Percentiles rank a stretch among this genome's conserved stretches.
phyloP scores from a whole-genome alignment of 768 basidiomycete species.

The Punctularia strigosozonata region DNA sequence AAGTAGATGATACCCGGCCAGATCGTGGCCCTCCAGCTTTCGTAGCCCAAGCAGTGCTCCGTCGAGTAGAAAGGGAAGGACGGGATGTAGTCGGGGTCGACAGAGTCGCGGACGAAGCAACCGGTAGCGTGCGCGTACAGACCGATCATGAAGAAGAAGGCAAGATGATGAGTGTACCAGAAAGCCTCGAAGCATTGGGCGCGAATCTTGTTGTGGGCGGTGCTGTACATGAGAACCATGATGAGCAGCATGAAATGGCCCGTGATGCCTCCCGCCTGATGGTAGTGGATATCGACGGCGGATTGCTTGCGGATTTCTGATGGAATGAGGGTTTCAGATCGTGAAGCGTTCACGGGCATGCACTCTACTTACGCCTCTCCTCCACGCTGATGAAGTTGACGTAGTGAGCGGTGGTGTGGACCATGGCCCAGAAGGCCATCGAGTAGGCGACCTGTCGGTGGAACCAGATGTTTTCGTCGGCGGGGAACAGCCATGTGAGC shows the following conservation, averaged over 20 bases:
- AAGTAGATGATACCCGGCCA: slow-evolving; percentile 91
- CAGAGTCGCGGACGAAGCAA: slow-evolving; percentile 88
- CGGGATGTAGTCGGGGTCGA: slow-evolving; percentile 52
- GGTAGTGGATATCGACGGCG: slow-evolving; percentile 81
- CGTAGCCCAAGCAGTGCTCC: slow-evolving; percentile 83
- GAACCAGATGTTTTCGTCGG: slow-evolving; percentile 95
- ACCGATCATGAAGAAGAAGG: slow-evolving; percentile 89
- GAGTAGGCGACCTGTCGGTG: slow-evolving; percentile 92
- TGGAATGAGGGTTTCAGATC: background rate
- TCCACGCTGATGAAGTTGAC: slow-evolving; percentile 92
- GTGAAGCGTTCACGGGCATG: background rate
- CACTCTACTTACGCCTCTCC: slow-evolving; percentile 50
- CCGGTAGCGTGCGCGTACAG: slow-evolving; percentile 87
- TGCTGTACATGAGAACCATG: slow-evolving; percentile 89
- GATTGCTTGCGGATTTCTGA: slow-evolving; percentile 70
- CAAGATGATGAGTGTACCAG: slow-evolving; percentile 94
- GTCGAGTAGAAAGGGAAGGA: slow-evolving; percentile 84
- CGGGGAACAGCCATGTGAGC: slow-evolving; percentile 75
- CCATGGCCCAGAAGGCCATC: slow-evolving; percentile 86
- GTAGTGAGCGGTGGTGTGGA: slow-evolving; percentile 90
- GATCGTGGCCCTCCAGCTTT: slow-evolving; percentile 84
- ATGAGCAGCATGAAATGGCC: slow-evolving; percentile 93
- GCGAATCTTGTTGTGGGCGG: slow-evolving; percentile 82
- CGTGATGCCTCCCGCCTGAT: slow-evolving; percentile 82
- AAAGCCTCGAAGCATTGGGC: slow-evolving; percentile 89